A percentile compares a stretch with the other conserved stretches of the same genome.
Conservation (phyloP, 1,139 yeast species). For the Lodderomyces theae region DNA sequence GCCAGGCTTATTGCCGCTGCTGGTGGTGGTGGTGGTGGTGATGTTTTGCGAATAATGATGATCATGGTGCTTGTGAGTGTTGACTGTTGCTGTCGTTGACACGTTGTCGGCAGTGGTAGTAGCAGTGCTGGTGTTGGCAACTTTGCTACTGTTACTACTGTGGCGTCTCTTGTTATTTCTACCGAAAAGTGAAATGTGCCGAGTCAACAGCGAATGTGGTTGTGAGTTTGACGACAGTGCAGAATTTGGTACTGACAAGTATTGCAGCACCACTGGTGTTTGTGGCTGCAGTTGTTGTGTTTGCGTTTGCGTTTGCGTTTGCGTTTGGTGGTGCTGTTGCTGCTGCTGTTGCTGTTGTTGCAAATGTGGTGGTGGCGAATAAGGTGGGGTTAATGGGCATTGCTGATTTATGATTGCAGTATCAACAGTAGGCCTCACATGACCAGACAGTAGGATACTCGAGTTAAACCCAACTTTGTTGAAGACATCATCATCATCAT, state of each 20-base stretch:
- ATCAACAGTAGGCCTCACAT: background rate
- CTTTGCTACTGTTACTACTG: background rate
- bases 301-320: background rate
- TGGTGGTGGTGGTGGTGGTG: background rate
- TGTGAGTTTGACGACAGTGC: slow-evolving; percentile 1
- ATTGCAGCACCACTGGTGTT: slow-evolving; percentile 1
- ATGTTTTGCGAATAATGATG: background rate
- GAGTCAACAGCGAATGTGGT: background rate
- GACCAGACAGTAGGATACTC: background rate
- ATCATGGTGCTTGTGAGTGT: background rate
- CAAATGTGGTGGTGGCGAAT: background rate
- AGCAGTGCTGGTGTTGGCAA: background rate
- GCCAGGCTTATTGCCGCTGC: too few relatives aligned
- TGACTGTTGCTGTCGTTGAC: too few relatives aligned
- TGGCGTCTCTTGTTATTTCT: slow-evolving; percentile 1
- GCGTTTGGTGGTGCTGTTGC: background rate
- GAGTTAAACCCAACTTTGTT: background rate
- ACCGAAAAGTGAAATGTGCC: background rate
- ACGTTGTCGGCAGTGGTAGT: too few relatives aligned
- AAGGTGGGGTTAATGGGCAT: slow-evolving; percentile 1
- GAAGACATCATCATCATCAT: background rate
- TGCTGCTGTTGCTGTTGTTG: background rate
- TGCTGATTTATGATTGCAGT: background rate
- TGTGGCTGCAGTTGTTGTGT: background rate
- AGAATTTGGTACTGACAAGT: background rate